A percentile compares a stretch with the other conserved stretches of the same genome.
phyloP scores from a whole-genome alignment of 1,284 basidiomycete genomes.

The Cutaneotrichosporon sp. region DNA sequence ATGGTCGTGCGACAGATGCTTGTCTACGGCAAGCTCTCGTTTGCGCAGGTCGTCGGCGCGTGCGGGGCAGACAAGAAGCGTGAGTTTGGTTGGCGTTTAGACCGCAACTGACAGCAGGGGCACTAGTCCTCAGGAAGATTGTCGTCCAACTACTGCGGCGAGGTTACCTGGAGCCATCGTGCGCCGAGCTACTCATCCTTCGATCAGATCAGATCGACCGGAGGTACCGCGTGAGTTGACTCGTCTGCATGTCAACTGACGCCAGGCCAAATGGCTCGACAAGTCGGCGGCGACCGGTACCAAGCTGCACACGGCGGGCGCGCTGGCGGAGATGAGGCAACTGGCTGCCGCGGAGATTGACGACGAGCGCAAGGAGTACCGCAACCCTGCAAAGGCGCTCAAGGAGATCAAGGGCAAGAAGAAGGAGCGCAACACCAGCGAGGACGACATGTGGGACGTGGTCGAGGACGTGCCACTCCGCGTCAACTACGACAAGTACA shows the following conservation, averaged over 20 bases:
- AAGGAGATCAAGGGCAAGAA: slow-evolving; percentile 19
- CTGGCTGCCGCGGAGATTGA: slow-evolving; percentile 12
- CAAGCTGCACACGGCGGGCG: slow-evolving; percentile 50
- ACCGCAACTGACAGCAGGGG: background rate
- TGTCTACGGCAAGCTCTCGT: slow-evolving; percentile 81
- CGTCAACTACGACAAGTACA: slow-evolving; percentile 85
- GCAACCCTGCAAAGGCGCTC: slow-evolving; percentile 35
- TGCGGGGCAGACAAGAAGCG: slow-evolving; percentile 23
- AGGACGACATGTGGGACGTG: slow-evolving; percentile 18
- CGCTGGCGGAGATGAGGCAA: slow-evolving; percentile 39
- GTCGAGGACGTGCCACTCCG: slow-evolving; percentile 35
- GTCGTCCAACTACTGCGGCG: slow-evolving; percentile 27
- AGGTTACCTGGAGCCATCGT: slow-evolving; percentile 36
- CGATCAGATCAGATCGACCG: slow-evolving; percentile 36
- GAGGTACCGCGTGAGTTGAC: slow-evolving; percentile 30
- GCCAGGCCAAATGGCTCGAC: slow-evolving; percentile 30
- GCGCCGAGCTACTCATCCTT: slow-evolving; percentile 35
- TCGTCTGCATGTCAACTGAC: background rate
- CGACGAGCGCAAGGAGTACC: slow-evolving; percentile 41
- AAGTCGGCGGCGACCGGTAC: slow-evolving; percentile 30
- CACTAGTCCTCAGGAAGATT: slow-evolving; percentile 8
- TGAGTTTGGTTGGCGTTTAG: background rate
- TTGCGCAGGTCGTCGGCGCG: slow-evolving; percentile 51
- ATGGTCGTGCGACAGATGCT: slow-evolving; percentile 74
- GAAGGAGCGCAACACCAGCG: slow-evolving; percentile 19